These are phyloP conservation scores for Chlamydomonas sp. DNA, from an alignment of 139 green algal species.

Conservation along the genomic window DNA sequence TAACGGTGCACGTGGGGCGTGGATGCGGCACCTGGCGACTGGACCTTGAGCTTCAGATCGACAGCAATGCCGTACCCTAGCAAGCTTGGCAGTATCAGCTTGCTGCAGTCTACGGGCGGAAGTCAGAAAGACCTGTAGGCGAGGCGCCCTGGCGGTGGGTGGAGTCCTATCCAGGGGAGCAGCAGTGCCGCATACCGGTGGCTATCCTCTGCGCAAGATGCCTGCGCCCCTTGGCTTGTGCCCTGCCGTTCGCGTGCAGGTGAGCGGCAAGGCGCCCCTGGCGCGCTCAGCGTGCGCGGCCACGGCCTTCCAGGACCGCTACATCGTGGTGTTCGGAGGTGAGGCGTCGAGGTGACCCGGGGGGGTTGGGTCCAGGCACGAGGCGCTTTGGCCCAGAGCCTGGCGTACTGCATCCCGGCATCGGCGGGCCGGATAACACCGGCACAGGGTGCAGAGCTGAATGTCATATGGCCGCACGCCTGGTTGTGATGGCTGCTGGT, in stretches of 20 bases:
- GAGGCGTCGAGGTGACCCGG: not conserved
- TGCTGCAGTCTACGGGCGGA: too few relatives aligned
- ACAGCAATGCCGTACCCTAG: not conserved
- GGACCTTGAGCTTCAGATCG: not conserved
- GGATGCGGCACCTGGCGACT: too few relatives aligned
- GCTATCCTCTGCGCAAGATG: not conserved
- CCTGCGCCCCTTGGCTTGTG: not conserved
- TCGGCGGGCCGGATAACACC: not conserved
- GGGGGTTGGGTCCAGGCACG: too few relatives aligned
- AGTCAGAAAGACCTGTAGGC: too few relatives aligned
- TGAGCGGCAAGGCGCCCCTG: slow-evolving; percentile 52
- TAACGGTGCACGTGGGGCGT: not conserved
- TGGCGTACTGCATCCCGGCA: not conserved
- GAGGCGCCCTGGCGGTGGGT: too few relatives aligned
- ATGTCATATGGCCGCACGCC: not conserved
- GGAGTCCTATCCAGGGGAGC: too few relatives aligned
- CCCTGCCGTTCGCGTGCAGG: not conserved
- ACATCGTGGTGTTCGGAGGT: slow-evolving; percentile 66
- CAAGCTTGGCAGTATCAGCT: too few relatives aligned
- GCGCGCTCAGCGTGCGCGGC: slow-evolving; percentile 80
- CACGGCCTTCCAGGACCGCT: slow-evolving; percentile 59
- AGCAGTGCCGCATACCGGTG: too few relatives aligned
- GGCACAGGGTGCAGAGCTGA: not conserved
- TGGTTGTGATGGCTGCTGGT: not conserved
- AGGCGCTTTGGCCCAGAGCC: too few relatives aligned